phyloP scores from a whole-genome alignment of 805 yeast genomes.

The Metschnikowia noctiluminum region DNA sequence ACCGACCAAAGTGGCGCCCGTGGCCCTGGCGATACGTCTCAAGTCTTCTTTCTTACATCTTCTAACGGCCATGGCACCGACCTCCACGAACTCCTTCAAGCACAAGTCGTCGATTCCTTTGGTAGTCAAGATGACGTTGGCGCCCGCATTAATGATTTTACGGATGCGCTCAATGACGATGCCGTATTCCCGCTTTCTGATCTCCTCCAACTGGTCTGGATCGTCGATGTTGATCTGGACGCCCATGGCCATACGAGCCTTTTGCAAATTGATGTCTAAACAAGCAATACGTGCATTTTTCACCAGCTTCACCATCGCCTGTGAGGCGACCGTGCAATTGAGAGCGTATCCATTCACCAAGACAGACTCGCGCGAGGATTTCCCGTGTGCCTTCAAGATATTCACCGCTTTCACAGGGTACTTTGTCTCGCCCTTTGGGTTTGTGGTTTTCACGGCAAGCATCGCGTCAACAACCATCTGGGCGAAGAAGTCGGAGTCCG shows the following conservation, averaged over 20 bases:
- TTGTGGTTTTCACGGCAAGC: slow-evolving; percentile 89
- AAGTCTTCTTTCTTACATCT: slow-evolving; percentile 96
- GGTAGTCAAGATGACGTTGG: slow-evolving; percentile 88
- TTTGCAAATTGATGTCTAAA: slow-evolving; percentile 88
- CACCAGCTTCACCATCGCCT: slow-evolving; percentile 84
- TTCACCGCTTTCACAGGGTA: slow-evolving; percentile 98
- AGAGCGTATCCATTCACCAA: slow-evolving; percentile 92
- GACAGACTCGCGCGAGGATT: slow-evolving; percentile 81
- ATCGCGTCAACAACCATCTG: slow-evolving; percentile 92
- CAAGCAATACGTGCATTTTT: slow-evolving; percentile 78
- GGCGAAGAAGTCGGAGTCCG: slow-evolving; percentile 88
- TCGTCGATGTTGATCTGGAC: slow-evolving; percentile 95
- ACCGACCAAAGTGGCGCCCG: slow-evolving; percentile 89
- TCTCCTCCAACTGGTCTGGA: slow-evolving; percentile 94
- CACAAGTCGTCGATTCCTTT: slow-evolving; percentile 94
- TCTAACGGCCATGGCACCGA: slow-evolving; percentile 92
- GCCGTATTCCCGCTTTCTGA: slow-evolving; percentile 84
- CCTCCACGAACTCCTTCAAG: slow-evolving; percentile 85
- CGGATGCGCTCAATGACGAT: slow-evolving; percentile 78
- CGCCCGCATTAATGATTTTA: slow-evolving; percentile 82
- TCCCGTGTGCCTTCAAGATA: slow-evolving; percentile 94
- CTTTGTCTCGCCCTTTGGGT: slow-evolving; percentile 79
- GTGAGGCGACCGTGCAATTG: slow-evolving; percentile 95
- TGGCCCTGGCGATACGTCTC: slow-evolving; percentile 94
- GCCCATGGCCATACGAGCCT: slow-evolving; percentile 97